These are phyloP conservation scores for Trichaptum fuscoviolaceum DNA, from an alignment of 768 basidiomycete genomes.

Conservation along the genomic window DNA sequence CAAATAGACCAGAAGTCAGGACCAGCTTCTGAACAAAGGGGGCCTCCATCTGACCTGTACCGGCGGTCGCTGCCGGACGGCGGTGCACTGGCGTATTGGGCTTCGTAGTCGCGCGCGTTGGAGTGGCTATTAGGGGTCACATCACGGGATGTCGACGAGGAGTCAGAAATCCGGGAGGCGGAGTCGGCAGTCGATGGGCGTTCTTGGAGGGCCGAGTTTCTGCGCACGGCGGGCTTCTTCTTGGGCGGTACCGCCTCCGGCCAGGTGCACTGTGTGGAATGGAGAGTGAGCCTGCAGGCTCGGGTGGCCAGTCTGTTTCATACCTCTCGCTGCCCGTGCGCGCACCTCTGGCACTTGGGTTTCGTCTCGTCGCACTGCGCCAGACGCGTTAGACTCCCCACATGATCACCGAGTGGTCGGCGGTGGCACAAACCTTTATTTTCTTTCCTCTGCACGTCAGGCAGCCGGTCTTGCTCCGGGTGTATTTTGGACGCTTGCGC, in stretches of 20 bases:
- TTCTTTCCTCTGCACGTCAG: constrained; percentile 91
- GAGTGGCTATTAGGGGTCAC: constrained; percentile 38
- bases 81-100: neutral
- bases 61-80: neutral
- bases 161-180: constrained; percentile 57
- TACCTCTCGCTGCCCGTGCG: constrained; percentile 81
- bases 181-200: constrained; percentile 75
- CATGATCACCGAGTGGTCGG: constrained; percentile 9
- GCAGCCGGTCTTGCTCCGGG: constrained; percentile 91
- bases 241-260: constrained; percentile 71
- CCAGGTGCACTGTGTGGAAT: constrained; percentile 63
- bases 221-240: constrained; percentile 56
- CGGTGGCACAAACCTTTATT: constrained; percentile 65
- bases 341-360: constrained; percentile 82
- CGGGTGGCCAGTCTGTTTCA: constrained; percentile 18
- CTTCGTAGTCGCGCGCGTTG: constrained; percentile 40
- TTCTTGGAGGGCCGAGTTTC: constrained; percentile 51
- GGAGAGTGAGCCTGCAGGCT: constrained; percentile 4
- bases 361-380: constrained; percentile 85
- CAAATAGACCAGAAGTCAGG: constrained; percentile 1
- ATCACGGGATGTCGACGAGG: constrained; percentile 29
- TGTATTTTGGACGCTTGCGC: constrained; percentile 88
- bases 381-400: constrained; percentile 9
- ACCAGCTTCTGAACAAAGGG: neutral
- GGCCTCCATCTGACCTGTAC: constrained; percentile 1